Conservation (phyloP, 805 yeast genomes). For the Saccharomycopsis guyanensis region DNA sequence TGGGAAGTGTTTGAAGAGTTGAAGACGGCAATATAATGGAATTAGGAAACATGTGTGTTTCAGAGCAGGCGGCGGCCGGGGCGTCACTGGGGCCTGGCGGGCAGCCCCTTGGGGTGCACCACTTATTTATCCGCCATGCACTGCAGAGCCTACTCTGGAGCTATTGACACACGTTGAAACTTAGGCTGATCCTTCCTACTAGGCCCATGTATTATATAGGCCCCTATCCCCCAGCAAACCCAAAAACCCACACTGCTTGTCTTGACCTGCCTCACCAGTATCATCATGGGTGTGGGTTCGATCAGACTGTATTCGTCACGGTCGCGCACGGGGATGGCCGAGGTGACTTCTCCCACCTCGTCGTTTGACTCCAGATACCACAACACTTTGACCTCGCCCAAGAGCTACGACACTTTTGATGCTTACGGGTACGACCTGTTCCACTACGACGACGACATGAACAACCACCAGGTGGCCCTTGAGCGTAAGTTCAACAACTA, state of each 20-base stretch:
- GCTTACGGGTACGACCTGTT: slow-evolving; percentile 2
- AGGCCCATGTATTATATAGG: too few relatives aligned
- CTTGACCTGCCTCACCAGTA: background rate
- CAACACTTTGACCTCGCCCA: background rate
- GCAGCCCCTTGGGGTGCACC: too few relatives aligned
- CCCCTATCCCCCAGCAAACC: background rate
- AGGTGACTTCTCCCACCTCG: background rate
- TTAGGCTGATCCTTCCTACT: too few relatives aligned
- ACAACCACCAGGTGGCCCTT: slow-evolving; percentile 7
- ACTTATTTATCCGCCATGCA: too few relatives aligned
- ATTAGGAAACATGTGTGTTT: too few relatives aligned
- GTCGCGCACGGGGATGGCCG: background rate
- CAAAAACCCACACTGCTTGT: background rate
- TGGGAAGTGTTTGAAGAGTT: too few relatives aligned
- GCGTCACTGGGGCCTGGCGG: too few relatives aligned
- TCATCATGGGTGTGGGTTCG: slow-evolving; percentile 9
- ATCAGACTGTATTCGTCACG: slow-evolving; percentile 1
- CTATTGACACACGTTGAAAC: too few relatives aligned
- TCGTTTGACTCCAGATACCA: background rate
- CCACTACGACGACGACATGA: background rate
- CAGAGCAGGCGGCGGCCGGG: too few relatives aligned
- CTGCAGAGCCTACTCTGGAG: too few relatives aligned
- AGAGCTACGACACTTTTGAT: background rate
- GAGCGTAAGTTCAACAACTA: slow-evolving; percentile 19
- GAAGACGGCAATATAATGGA: too few relatives aligned